Evolutionary conservation across 441 rosid species (phyloP).

Genomic region (Adansonia madagascariensis): DNA sequence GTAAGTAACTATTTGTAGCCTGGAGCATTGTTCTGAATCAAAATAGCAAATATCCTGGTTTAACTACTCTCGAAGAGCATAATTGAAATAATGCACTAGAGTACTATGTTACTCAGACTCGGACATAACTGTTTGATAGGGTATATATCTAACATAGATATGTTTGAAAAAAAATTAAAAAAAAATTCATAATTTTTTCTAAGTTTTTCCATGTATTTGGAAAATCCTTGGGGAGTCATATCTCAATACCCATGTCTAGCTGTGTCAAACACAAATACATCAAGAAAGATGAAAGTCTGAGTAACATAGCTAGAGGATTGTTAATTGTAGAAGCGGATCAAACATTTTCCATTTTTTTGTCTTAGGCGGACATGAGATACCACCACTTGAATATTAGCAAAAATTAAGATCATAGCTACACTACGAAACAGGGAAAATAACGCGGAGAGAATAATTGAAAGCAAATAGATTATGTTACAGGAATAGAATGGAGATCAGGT

Average conservation of each 20-base stretch:
- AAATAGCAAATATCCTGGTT: not conserved
- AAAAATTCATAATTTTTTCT: no score
- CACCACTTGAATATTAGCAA: not conserved
- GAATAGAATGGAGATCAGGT: not conserved
- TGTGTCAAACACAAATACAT: no score
- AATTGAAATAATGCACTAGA: no score
- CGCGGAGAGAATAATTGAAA: not conserved
- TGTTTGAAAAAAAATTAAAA: no score
- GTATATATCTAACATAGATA: no score
- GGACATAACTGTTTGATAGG: no score
- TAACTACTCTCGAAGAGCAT: not conserved
- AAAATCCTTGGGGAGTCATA: no score
- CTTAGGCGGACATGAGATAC: not conserved
- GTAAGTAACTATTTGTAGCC: not conserved
- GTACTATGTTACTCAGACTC: no score
- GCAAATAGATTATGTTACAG: not conserved
- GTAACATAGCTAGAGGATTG: no score
- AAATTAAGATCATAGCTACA: not conserved
- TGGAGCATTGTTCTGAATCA: not conserved
- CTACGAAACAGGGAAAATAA: not conserved
- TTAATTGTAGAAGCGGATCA: not conserved
- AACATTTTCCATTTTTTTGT: not conserved
- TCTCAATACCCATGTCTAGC: no score
- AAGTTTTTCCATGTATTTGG: no score
- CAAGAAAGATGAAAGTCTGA: no score